Percentiles rank a stretch among this genome's conserved stretches.
phyloP scores from a whole-genome alignment of 345 rosid species.

The Gossypium rotundifolium region DNA sequence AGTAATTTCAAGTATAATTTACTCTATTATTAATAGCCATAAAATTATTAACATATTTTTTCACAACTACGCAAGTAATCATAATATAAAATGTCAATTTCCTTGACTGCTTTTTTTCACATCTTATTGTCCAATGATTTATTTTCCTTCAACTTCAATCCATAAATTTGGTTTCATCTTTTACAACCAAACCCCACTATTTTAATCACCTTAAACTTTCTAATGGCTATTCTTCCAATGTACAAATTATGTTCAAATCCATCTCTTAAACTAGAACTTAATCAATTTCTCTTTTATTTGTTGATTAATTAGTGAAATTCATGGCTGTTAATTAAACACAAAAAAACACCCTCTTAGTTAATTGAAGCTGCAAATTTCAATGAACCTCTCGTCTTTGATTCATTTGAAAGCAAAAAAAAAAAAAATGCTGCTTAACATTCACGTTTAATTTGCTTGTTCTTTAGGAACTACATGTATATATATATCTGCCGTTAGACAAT shows the following conservation, averaged over 20 bases:
- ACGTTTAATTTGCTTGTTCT: background rate
- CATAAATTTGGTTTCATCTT: background rate
- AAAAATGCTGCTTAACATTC: background rate
- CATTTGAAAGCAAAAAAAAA: background rate
- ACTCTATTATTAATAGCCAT: too few relatives aligned
- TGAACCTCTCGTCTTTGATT: background rate
- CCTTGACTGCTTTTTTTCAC: background rate
- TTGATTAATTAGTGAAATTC: too few relatives aligned
- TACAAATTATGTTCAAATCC: background rate
- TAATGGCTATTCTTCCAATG: background rate
- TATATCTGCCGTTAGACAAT: slow-evolving; percentile 24
- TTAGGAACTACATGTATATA: background rate
- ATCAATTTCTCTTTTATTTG: background rate
- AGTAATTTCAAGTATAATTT: too few relatives aligned
- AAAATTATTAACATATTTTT: too few relatives aligned
- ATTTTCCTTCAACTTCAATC: background rate
- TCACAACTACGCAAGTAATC: background rate
- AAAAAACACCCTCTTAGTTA: background rate
- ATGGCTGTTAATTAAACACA: slow-evolving; percentile 1
- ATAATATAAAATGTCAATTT: background rate
- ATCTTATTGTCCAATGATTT: background rate
- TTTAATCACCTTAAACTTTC: background rate
- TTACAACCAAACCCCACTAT: background rate
- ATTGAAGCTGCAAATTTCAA: background rate
- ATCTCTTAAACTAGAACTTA: background rate